phyloP scores from a whole-genome alignment of 2,329 filamentous ascomycete species.

The Scedosporium dehoogii region DNA sequence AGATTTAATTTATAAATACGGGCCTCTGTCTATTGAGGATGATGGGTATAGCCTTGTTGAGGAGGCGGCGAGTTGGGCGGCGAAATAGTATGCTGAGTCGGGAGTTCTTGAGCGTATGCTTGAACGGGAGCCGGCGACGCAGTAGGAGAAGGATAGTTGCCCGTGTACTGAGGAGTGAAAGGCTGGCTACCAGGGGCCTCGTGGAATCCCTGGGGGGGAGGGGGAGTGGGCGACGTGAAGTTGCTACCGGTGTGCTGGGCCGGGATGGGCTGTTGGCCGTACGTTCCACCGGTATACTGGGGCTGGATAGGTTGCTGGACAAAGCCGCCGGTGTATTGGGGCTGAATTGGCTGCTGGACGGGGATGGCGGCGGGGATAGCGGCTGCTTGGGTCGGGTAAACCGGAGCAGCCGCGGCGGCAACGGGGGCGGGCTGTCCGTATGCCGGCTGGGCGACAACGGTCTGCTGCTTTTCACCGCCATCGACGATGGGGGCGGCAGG shows the following conservation, averaged over 20 bases:
- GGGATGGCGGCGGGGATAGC: constrained; percentile 15
- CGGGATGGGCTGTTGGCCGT: background rate
- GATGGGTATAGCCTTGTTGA: background rate
- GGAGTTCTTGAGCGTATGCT: constrained; percentile 3
- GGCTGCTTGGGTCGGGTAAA: background rate
- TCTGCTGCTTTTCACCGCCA: constrained; percentile 21
- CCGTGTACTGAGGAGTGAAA: background rate
- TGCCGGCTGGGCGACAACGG: background rate
- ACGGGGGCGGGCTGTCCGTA: constrained; percentile 14
- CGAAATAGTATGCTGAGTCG: background rate
- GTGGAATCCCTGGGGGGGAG: background rate
- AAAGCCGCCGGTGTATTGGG: constrained; percentile 4
- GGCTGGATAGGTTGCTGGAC: background rate
- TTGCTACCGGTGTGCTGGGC: background rate
- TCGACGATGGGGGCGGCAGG: constrained; percentile 14
- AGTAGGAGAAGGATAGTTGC: background rate
- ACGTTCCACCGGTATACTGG: background rate
- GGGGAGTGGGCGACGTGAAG: background rate
- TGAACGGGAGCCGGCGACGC: background rate
- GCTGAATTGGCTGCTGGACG: background rate
- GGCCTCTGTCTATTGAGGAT: background rate
- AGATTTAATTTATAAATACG: too few species aligned
- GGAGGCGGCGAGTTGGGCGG: background rate
- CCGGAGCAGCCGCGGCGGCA: background rate
- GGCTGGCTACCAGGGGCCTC: background rate